Percentiles rank a stretch among this genome's conserved stretches.
Evolutionary conservation across 1,284 basidiomycete genomes (phyloP).

Genomic region (Microbotryum silenes-acaulis): DNA sequence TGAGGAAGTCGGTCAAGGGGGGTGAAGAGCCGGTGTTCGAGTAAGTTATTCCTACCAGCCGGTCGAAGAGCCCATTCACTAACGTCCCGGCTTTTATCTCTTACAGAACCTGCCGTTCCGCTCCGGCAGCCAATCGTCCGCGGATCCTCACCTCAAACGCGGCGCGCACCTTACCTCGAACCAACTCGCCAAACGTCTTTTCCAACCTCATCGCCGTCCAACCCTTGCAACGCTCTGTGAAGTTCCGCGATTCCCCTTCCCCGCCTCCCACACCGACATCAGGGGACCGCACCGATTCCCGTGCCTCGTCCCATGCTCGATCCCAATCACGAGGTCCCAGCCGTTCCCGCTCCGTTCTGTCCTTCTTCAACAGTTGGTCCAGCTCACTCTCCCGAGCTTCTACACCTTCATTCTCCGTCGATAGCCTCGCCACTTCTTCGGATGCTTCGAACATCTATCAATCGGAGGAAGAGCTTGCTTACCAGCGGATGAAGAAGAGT

Average conservation of each 20-base stretch:
- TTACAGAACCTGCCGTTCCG: background rate
- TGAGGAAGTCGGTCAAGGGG: background rate
- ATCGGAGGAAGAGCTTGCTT: background rate
- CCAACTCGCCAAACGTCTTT: background rate
- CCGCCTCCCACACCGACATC: constrained; percentile 4
- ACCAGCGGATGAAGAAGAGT: background rate
- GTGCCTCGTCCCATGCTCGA: constrained; percentile 5
- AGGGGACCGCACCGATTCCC: constrained; percentile 6
- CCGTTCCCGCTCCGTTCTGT: constrained; percentile 18
- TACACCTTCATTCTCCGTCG: background rate
- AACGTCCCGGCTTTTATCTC: background rate
- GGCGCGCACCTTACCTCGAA: background rate
- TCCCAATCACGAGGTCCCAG: background rate
- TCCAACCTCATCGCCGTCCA: background rate
- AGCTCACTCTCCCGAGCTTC: background rate
- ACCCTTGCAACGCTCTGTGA: background rate
- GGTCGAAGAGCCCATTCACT: background rate
- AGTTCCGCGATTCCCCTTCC: background rate
- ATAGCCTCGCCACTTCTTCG: background rate
- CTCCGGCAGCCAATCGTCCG: background rate
- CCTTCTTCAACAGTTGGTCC: constrained; percentile 16
- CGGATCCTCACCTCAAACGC: background rate
- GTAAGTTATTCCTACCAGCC: background rate
- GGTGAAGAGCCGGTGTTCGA: background rate
- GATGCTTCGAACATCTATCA: background rate